phyloP scores from a whole-genome alignment of 768 basidiomycete species.

The Panaeolus cyanescens region DNA sequence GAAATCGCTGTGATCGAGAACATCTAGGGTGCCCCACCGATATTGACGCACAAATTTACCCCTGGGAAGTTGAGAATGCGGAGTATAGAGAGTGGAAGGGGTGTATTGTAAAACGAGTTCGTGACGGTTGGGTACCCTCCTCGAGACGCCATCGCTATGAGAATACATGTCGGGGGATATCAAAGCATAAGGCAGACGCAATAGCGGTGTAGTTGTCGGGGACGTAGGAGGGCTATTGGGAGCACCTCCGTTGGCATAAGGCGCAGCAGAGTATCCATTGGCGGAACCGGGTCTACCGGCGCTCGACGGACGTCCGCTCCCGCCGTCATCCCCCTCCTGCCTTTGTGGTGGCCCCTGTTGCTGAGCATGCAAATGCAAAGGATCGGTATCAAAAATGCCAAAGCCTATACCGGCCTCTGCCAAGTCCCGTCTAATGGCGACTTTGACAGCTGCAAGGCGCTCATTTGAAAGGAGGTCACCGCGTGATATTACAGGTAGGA shows the following conservation, averaged over 20 bases:
- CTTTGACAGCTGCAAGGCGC: conserved; percentile 76
- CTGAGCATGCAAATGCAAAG: conserved; percentile 23
- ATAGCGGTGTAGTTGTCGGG: conserved; percentile 57
- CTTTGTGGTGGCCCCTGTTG: conserved; percentile 4
- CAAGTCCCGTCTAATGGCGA: conserved; percentile 78
- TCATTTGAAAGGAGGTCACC: conserved; percentile 84
- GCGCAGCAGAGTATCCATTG: conserved; percentile 47
- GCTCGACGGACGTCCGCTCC: conserved; percentile 41
- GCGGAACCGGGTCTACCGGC: conserved; percentile 47
- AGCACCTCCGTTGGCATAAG: conserved; percentile 52
- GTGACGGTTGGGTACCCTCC: conserved; percentile 59
- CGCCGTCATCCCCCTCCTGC: neutral
- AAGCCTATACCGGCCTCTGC: conserved; percentile 87
- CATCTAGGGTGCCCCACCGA: conserved; percentile 85
- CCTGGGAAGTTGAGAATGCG: conserved; percentile 47
- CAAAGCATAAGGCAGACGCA: conserved; percentile 81
- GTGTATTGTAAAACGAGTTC: conserved; percentile 77
- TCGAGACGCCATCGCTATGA: conserved; percentile 77
- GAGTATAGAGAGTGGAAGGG: conserved; percentile 48
- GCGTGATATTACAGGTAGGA: conserved; percentile 82
- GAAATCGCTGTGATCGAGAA: conserved; percentile 88
- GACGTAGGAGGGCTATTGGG: conserved; percentile 69
- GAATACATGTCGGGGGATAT: conserved; percentile 84
- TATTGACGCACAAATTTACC: conserved; percentile 74
- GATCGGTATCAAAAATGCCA: conserved; percentile 84